A percentile compares a stretch with the other conserved stretches of the same genome.
phyloP scores from a whole-genome alignment of 495 filamentous ascomycete genomes.

The Xylaria acuta region DNA sequence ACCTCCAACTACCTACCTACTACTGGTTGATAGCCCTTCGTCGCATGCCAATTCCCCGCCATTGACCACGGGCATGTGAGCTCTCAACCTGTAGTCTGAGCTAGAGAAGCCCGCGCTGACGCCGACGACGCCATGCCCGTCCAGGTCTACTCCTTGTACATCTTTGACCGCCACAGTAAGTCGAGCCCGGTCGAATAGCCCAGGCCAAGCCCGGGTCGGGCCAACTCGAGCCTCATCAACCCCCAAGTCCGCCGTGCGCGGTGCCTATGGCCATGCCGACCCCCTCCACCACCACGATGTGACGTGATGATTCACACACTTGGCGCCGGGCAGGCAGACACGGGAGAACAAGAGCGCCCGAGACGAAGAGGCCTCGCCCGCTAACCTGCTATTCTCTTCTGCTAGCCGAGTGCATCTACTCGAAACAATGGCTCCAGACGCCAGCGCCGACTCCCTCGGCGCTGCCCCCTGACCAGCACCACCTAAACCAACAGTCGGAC shows the following conservation, averaged over 20 bases:
- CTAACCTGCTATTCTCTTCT: conserved; percentile 25
- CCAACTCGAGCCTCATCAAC: conserved; percentile 1
- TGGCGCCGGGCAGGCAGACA: conserved; percentile 3
- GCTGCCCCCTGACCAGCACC: conserved; percentile 23
- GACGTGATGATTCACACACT: conserved; percentile 7
- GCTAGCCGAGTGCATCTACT: conserved; percentile 94
- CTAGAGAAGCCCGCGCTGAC: conserved; percentile 28
- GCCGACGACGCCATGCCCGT: conserved; percentile 57
- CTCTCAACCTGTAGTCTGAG: conserved; percentile 32
- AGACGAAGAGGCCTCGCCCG: not conserved
- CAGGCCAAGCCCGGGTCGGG: not conserved
- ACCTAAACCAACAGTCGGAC: conserved; percentile 1
- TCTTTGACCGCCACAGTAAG: conserved; percentile 97
- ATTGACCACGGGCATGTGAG: conserved; percentile 39
- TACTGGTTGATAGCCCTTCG: not conserved
- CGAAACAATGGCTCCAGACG: conserved; percentile 69
- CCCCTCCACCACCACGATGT: not conserved
- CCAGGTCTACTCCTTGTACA: conserved; percentile 97
- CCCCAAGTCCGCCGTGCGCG: conserved; percentile 1
- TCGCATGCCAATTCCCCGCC: not conserved
- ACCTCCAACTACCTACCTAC: not conserved
- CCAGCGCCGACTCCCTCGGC: conserved; percentile 32
- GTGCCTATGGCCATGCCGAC: conserved; percentile 24
- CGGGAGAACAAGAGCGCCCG: not conserved
- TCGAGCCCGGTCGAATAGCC: conserved; percentile 14